Base-by-base conservation (phyloP, 2,329 filamentous ascomycete genomes). In the Xylariaceae sp. region DNA sequence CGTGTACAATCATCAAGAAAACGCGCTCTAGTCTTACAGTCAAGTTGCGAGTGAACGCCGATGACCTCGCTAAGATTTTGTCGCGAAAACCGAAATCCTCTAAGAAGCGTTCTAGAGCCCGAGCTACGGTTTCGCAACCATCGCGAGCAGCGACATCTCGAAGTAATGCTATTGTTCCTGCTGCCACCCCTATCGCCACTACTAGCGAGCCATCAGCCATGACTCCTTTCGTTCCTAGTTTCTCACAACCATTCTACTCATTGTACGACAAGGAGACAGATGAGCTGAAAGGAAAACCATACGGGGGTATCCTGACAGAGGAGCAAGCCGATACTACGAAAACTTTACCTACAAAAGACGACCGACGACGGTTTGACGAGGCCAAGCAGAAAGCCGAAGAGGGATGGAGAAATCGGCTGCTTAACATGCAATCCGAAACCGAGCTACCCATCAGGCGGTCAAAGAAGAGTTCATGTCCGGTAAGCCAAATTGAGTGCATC, bases 401-500 rank as follows among this genome's bases (percentile, higher is more conserved):
- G 56, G 89, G 92, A 65, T 96, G 92, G 88, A 87, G 90, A 66
- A 80, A 83, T 70, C 84, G 76, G 59, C 77, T 73, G 64, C 77
- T 79, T 26, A 72, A 73, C 7, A 77, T 80, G 66, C 85, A 92
- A 61, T 81, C 81, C 26, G 84, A 83, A 56, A 74, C 76, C n/a
- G 83, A 84, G 42, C 76, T 79, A 15, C 81, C 83, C 13, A 72
- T 79, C 19, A 86, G 84, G 64, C 86, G 84, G 66, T 75, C 83
- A 16, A 84, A 85, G 62, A 96, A 96, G 67, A 76, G 86, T 3
- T 84, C 85, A n/a, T 89, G 89, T 0, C 89, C 90, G 26, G 89
- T 90, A 4, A 97, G 92, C 70, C 94, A 96, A 72, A 97, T 99
- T 69, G 95, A 97, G 71, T 96, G 92, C 72, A 96, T 99, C 74